These are phyloP conservation scores for Saccharomycopsis fermentans DNA, from an alignment of 805 yeast genomes.

Conservation along the genomic window DNA sequence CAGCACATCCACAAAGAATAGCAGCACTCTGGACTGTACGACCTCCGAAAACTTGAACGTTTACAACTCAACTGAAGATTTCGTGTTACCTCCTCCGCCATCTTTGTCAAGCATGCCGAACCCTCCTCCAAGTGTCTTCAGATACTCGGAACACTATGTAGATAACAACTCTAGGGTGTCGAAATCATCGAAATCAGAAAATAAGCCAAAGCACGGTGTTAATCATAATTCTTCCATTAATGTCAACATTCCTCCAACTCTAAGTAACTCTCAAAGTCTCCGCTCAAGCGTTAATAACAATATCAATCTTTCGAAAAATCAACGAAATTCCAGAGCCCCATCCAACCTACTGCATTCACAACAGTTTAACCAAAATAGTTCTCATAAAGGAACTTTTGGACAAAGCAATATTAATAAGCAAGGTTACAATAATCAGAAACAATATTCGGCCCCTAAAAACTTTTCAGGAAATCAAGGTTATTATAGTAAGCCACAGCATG, in stretches of 20 bases:
- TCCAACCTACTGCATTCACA: not conserved
- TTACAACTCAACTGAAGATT: not conserved
- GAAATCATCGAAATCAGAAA: not conserved
- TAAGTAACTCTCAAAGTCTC: not conserved
- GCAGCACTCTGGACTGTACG: not conserved
- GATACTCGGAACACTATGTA: conserved; percentile 2
- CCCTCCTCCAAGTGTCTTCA: conserved; percentile 17
- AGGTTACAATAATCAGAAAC: not conserved
- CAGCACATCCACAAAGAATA: not conserved
- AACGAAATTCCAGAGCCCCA: not conserved
- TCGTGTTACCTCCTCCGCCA: conserved; percentile 11
- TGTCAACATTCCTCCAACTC: not conserved
- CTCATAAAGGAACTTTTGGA: not conserved
- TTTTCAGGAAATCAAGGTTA: not conserved
- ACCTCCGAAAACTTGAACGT: not conserved
- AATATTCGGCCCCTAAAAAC: not conserved
- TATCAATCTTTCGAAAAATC: not conserved
- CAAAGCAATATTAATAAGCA: not conserved
- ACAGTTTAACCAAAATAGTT: not conserved
- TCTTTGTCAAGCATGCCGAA: conserved; percentile 15
- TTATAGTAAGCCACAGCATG: not conserved
- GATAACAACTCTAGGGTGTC: not conserved
- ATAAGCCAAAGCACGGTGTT: not conserved
- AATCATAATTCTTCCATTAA: not conserved
- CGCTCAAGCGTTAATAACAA: not conserved